Conservation (phyloP, 306 rosid species). For the Neltuma alba region DNA sequence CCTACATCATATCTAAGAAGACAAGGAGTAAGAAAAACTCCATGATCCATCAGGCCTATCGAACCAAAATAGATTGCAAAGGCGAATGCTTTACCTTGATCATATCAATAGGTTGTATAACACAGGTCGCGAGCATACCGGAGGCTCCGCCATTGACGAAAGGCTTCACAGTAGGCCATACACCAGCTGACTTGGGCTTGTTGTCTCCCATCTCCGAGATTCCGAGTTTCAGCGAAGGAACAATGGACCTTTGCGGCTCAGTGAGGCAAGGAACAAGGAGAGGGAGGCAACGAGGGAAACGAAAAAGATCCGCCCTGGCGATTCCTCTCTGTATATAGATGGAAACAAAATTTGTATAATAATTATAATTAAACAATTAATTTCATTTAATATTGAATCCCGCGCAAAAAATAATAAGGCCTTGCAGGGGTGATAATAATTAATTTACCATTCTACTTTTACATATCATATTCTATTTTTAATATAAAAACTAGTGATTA, state of each 20-base stretch:
- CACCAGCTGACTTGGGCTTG: slow-evolving; percentile 63
- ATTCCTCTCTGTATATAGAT: no score
- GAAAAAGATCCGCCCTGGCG: no score
- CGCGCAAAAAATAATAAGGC: no score
- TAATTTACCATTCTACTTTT: no score
- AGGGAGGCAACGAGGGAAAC: neutral
- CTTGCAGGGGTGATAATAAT: no score
- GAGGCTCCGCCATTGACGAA: slow-evolving; percentile 92
- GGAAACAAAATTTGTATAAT: no score
- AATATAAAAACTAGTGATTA: no score
- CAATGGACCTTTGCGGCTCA: neutral
- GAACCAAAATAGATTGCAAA: neutral
- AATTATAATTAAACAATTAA: no score
- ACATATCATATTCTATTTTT: no score
- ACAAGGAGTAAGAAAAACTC: slow-evolving; percentile 7
- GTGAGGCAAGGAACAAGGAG: neutral
- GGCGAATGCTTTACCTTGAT: slow-evolving; percentile 67
- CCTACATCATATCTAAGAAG: neutral
- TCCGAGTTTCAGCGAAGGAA: neutral
- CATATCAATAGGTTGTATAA: slow-evolving; percentile 95
- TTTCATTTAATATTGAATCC: no score
- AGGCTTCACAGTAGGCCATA: slow-evolving; percentile 82
- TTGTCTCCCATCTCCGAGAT: slow-evolving; percentile 75
- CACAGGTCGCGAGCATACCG: slow-evolving; percentile 98
- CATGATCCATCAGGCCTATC: neutral